These are phyloP conservation scores for Boletus barrowsii DNA, from an alignment of 768 basidiomycete species.

Conservation along the genomic window DNA sequence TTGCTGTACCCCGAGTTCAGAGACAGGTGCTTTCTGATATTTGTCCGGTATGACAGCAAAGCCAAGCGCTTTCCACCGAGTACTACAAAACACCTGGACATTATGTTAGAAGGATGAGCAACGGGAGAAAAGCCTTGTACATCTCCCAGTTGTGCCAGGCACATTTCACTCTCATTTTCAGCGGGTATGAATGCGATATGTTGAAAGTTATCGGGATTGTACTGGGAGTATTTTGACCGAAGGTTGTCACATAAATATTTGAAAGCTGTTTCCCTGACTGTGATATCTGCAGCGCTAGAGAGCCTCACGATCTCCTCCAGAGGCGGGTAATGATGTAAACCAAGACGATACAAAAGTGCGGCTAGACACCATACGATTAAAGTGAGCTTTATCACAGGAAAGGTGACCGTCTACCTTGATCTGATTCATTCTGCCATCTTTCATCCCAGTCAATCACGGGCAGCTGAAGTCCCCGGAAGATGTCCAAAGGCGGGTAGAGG, in stretches of 20 bases:
- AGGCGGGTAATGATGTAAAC: conserved; percentile 61
- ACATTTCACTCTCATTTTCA: conserved; percentile 40
- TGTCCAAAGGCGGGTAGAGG: conserved; percentile 78
- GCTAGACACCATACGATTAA: conserved; percentile 33
- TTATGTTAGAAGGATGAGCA: background rate
- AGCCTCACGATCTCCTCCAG: conserved; percentile 65
- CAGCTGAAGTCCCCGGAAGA: conserved; percentile 63
- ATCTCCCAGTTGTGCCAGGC: conserved; percentile 60
- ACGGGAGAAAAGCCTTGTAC: conserved; percentile 34
- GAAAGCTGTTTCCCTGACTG: conserved; percentile 55
- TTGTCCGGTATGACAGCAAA: conserved; percentile 60
- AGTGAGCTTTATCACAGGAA: too few species aligned
- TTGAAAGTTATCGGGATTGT: conserved; percentile 48
- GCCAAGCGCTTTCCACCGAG: conserved; percentile 56
- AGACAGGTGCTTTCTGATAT: conserved; percentile 42
- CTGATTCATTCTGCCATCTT: conserved; percentile 64
- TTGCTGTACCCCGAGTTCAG: conserved; percentile 62
- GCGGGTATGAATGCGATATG: conserved; percentile 77
- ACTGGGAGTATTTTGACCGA: conserved; percentile 49
- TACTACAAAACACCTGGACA: conserved; percentile 2
- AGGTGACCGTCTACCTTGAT: conserved; percentile 59
- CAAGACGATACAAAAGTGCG: conserved; percentile 69
- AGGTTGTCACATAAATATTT: conserved; percentile 77
- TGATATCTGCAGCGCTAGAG: conserved; percentile 32
- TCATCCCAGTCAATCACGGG: conserved; percentile 83